Evolutionary conservation across 805 yeast species (phyloP), one percentile per base, ranked within the genome.

Genomic region (Metschnikowia lochheadii): DNA sequence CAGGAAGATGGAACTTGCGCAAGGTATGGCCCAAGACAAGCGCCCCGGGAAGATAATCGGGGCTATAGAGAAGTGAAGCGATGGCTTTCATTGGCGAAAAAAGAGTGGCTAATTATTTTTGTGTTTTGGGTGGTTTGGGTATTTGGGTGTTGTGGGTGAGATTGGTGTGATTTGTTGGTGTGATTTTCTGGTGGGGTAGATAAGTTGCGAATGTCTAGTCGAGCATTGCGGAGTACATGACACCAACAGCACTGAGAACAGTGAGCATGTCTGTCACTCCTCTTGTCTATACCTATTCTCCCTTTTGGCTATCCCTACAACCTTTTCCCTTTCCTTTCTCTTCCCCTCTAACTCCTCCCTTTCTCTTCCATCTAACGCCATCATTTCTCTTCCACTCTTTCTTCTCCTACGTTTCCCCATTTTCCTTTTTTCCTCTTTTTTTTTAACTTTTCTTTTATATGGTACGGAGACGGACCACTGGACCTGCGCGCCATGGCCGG

Each of bases 31-130:
- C 85, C 36, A 82, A 61, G 1, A 81, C 78, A 32, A 81, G 65
- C 0, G 82, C 79, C 17, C 87, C 87, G 1, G 85, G 82, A 23
- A 82, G 62, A 61, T 82, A 82, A 35, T 72, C 71, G 15, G 76
- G 64, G 23, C 78, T 70, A 61, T 77, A 82, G 31, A 82, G 65
- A 17, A 58, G 52, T 8, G 61, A 49, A 6, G 61, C 60, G 26
- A 56, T 49, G 17, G 61, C 60, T 39, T 45, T 44, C 61, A 56
- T 56, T 37, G 6, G 31, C 8, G 10, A 11, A 29, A 29, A 14
- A 17, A 17, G 14, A 33, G 18, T 39, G 31, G 41, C 23, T 6
- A 14, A 33, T 15, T 26, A n/a, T 26, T 26, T 26, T 11, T 18
- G 40, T 18, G 15, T 13, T 17, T 36, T 18, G 23, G 6, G 21